Evolutionary conservation across 495 filamentous ascomycete genomes (phyloP), one percentile per base, ranked within the genome.

Genomic region (Polyplosphaeria fusca): DNA sequence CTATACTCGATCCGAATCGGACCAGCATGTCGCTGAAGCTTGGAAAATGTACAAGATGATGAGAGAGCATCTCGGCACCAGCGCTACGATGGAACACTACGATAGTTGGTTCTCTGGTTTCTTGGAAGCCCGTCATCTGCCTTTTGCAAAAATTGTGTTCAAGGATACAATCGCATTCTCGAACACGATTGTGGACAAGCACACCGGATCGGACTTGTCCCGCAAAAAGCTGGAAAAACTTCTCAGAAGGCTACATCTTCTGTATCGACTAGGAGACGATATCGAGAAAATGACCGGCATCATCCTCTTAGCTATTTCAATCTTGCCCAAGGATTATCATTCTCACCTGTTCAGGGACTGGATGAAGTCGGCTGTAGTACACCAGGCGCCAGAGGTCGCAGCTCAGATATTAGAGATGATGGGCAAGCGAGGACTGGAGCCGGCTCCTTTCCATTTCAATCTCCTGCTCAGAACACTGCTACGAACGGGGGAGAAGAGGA

Each of bases 401-500:
- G 37, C 45, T 9, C 48, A 55, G 42, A 51, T 66, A 1, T 24
- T 66, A 27, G 63, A 66, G 12, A 43, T 66, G 49, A 66, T 66
- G 63, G 41, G 47, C 28, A 52, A 37, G 18, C 53, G 63, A 20
- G 55, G 63, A 9, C 22, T 32, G 23, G 19, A 52, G 13, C 58
- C 63, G 3, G 41, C 55, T n/a, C 30, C 63, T 18, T 47, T 51
- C 11, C 59, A 66, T 28, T 61, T 62, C 44, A 62, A 66, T 35
- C 53, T 61, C 16, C 37, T 62, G 4, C 30, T 66, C 5, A 56
- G 32, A 20, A 40, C 54, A n/a, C 45, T 61, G 14, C 43, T 62
- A 9, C 52, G 48, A 9, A 47, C 52, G 12, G 49, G 49, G 22
- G 28, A 52, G 4, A 19, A 25, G 16, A 27, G 13, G 37, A 27